phyloP scores from a whole-genome alignment of 2,329 filamentous ascomycete species.

The Calonectria multiphialidica region DNA sequence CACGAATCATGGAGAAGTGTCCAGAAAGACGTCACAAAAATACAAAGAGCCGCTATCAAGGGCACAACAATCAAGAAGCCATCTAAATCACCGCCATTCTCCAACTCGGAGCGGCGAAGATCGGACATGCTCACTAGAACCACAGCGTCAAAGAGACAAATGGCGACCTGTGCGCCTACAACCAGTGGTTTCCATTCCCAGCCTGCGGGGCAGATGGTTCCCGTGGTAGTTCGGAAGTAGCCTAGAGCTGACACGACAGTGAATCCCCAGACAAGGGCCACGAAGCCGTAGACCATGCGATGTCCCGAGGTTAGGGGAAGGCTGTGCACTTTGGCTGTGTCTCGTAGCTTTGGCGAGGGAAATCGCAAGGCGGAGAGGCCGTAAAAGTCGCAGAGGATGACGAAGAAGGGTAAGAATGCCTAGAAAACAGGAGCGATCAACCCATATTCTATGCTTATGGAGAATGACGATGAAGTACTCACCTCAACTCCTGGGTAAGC shows the following conservation, averaged over 20 bases:
- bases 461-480: not conserved
- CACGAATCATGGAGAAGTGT: conserved; percentile 8
- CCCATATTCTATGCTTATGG: not conserved
- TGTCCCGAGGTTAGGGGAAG: not conserved
- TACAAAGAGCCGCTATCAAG: conserved; percentile 7
- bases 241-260: not conserved
- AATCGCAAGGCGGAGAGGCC: not conserved
- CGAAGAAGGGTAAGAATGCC: not conserved
- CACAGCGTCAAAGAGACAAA: conserved; percentile 6
- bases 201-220: not conserved
- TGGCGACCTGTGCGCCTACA: conserved; percentile 4
- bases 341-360: conserved; percentile 8
- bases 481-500: conserved; percentile 12
- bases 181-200: not conserved
- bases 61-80: conserved; percentile 5
- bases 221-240: not conserved
- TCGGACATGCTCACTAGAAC: conserved; percentile 8
- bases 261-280: not conserved
- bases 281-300: not conserved
- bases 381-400: not conserved
- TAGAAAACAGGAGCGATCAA: not conserved
- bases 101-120: conserved; percentile 6
- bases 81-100: not conserved
- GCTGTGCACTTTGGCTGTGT: conserved; percentile 4
- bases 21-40: conserved; percentile 7